These are phyloP conservation scores for Boletus tomentosulus DNA, from an alignment of 768 basidiomycete species.

Conservation along the genomic window DNA sequence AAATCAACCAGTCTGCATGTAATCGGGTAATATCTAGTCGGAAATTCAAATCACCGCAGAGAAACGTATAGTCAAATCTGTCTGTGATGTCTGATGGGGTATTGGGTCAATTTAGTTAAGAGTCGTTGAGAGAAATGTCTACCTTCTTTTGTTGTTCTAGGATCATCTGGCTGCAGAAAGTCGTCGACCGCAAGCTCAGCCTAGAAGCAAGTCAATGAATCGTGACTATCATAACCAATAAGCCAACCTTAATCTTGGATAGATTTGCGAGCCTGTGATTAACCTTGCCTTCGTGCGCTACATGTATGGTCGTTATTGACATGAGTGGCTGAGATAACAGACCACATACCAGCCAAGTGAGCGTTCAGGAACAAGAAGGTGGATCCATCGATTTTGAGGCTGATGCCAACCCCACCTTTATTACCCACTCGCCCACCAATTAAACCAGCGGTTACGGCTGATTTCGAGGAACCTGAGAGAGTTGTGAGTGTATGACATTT, in stretches of 20 bases:
- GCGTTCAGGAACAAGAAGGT: slow-evolving; percentile 88
- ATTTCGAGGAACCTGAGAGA: slow-evolving; percentile 62
- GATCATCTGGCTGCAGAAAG: slow-evolving; percentile 64
- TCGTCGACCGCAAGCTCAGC: slow-evolving; percentile 74
- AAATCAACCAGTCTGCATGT: slow-evolving; percentile 93
- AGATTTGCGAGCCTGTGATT: slow-evolving; percentile 82
- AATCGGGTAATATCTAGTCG: slow-evolving; percentile 82
- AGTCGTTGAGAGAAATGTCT: background rate
- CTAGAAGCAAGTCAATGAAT: slow-evolving; percentile 34
- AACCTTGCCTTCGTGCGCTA: slow-evolving; percentile 74
- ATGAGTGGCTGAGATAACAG: background rate
- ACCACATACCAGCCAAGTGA: slow-evolving; percentile 70
- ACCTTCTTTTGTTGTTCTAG: slow-evolving; percentile 71
- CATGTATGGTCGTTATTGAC: background rate
- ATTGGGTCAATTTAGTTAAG: slow-evolving; percentile 5
- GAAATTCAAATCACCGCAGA: slow-evolving; percentile 92
- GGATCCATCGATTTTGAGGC: slow-evolving; percentile 74
- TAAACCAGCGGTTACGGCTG: slow-evolving; percentile 82
- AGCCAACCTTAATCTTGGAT: slow-evolving; percentile 75
- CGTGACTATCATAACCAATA: background rate
- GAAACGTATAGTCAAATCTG: slow-evolving; percentile 83
- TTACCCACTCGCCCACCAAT: slow-evolving; percentile 91
- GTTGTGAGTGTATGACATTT: background rate
- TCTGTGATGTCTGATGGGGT: slow-evolving; percentile 64
- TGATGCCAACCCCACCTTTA: slow-evolving; percentile 91